These are phyloP conservation scores for Castanea sativa DNA, from an alignment of 306 rosid species.

Conservation along the genomic window DNA sequence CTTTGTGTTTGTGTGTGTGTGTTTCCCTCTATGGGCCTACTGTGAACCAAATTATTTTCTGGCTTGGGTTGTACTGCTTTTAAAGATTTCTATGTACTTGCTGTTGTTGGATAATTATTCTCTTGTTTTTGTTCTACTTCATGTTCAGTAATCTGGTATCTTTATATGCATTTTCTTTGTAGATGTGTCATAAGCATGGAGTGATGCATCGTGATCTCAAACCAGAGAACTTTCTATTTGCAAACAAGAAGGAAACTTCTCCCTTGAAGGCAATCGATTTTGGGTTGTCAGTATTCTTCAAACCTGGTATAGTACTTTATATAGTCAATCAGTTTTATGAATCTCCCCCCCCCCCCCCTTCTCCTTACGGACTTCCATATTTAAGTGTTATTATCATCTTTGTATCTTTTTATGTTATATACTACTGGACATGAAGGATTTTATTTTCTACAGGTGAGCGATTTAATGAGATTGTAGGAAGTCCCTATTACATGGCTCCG, in stretches of 20 bases:
- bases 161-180: conserved; percentile 17
- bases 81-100: background rate
- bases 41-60: background rate
- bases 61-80: background rate
- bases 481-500: conserved; percentile 89
- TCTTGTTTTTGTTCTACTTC: background rate
- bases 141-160: background rate
- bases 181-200: conserved; percentile 59
- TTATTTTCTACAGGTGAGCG: conserved; percentile 36
- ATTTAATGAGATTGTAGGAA: conserved; percentile 67
- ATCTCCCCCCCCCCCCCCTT: background rate
- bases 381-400: background rate
- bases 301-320: conserved; percentile 39
- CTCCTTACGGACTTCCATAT: background rate
- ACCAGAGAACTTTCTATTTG: conserved; percentile 58
- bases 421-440: conserved; percentile 3
- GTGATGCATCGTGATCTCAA: conserved; percentile 71
- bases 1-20: background rate
- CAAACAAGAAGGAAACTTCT: conserved; percentile 57
- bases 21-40: background rate
- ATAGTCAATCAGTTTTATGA: background rate
- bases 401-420: background rate
- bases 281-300: conserved; percentile 53
- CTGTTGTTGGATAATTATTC: background rate
- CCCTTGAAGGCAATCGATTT: conserved; percentile 62